A percentile compares a stretch with the other conserved stretches of the same genome.
Conservation (phyloP, 2,329 filamentous ascomycete genomes). For the Drechslerella stenobrocha region DNA sequence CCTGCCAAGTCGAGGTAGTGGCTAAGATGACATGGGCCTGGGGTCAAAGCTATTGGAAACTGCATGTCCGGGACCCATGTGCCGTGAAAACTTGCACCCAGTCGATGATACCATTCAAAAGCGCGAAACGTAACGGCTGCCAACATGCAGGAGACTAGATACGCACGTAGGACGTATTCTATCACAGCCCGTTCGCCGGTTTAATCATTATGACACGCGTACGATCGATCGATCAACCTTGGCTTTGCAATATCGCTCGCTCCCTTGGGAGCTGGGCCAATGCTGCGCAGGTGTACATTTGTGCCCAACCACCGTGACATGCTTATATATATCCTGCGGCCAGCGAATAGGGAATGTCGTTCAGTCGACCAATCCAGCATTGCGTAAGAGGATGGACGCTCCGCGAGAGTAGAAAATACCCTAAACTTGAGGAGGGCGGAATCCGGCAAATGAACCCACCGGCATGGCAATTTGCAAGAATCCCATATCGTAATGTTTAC, state of each 20-base stretch:
- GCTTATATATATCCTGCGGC: too few species aligned
- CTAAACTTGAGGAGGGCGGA: slow-evolving; percentile 7
- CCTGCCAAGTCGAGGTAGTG: slow-evolving; percentile 27
- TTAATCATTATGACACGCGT: neutral
- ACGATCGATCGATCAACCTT: slow-evolving; percentile 3
- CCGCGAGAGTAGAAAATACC: neutral
- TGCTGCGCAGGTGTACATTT: too few species aligned
- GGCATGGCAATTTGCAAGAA: slow-evolving; percentile 10
- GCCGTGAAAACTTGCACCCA: slow-evolving; percentile 2
- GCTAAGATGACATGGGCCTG: slow-evolving; percentile 24
- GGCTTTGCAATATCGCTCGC: neutral
- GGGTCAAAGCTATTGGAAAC: slow-evolving; percentile 41
- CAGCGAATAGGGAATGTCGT: too few species aligned
- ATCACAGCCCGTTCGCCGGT: too few species aligned
- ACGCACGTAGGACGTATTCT: too few species aligned
- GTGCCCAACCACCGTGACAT: too few species aligned
- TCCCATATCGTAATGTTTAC: neutral
- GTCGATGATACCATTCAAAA: neutral
- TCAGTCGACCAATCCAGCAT: too few species aligned
- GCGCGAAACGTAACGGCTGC: slow-evolving; percentile 2
- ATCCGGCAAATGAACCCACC: neutral
- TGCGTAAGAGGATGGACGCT: too few species aligned
- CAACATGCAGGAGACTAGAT: neutral
- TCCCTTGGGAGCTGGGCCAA: too few species aligned
- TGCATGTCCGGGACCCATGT: slow-evolving; percentile 20